Evolutionary conservation across 2,329 filamentous ascomycete genomes (phyloP).

Genomic region (Cadophora sp.): DNA sequence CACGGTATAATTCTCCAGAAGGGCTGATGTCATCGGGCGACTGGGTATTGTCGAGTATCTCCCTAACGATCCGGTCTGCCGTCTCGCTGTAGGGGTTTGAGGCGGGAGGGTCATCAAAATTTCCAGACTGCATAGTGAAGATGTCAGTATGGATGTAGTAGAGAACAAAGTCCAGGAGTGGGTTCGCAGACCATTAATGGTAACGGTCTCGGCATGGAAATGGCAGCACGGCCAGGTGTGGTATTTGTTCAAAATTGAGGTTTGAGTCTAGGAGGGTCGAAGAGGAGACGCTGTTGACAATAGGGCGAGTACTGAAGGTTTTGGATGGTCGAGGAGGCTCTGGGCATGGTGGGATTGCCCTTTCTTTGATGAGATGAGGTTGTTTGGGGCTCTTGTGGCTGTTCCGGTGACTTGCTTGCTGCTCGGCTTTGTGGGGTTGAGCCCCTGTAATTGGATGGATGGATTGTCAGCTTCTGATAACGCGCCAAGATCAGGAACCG

Average conservation of each 20-base stretch:
- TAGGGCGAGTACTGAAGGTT: background rate
- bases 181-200: conserved; percentile 38
- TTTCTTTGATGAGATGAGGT: conserved; percentile 21
- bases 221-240: conserved; percentile 18
- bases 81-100: conserved; percentile 38
- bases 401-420: conserved; percentile 26
- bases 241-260: background rate
- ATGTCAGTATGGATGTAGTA: conserved; percentile 19
- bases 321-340: conserved; percentile 2
- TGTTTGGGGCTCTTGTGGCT: conserved; percentile 7
- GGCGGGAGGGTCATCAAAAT: conserved; percentile 39
- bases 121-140: conserved; percentile 37
- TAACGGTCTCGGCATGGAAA: conserved; percentile 34
- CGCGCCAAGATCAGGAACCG: conserved; percentile 18
- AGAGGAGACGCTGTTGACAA: background rate
- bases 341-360: conserved; percentile 3
- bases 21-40: conserved; percentile 48
- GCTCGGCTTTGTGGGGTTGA: conserved; percentile 31
- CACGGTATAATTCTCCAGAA: conserved; percentile 52
- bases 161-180: conserved; percentile 9
- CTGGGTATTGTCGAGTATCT: conserved; percentile 46
- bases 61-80: conserved; percentile 46
- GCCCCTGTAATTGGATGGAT: conserved; percentile 21
- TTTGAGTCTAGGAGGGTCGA: background rate
- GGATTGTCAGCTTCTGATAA: conserved; percentile 11